A percentile compares a stretch with the other conserved stretches of the same genome.
phyloP scores from a whole-genome alignment of 2,329 filamentous ascomycete genomes.

The Aspergillus pseudonomiae region DNA sequence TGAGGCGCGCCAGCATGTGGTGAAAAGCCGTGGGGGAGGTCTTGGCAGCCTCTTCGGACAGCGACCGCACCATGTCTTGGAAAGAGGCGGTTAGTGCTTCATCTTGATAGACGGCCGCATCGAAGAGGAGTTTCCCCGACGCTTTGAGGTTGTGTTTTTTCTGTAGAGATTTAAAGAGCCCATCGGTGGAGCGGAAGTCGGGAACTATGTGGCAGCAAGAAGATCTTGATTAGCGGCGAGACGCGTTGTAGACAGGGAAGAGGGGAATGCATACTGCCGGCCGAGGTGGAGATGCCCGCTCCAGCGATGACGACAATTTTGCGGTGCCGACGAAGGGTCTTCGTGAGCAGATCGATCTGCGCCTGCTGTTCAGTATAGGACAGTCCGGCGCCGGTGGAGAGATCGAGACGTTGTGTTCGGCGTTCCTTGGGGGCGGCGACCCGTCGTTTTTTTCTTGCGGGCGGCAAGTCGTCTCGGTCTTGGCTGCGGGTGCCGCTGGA shows the following conservation, averaged over 20 bases:
- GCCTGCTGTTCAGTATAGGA: constrained; percentile 55
- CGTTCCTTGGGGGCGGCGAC: constrained; percentile 66
- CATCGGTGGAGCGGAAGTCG: constrained; percentile 90
- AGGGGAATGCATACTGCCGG: constrained; percentile 70
- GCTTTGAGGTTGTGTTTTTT: constrained; percentile 88
- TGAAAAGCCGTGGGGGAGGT: constrained; percentile 88
- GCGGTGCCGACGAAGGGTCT: constrained; percentile 80
- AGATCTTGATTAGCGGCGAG: constrained; percentile 6
- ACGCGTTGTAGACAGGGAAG: not conserved
- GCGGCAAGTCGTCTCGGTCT: constrained; percentile 66
- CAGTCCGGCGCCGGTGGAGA: constrained; percentile 47
- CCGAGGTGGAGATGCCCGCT: constrained; percentile 94
- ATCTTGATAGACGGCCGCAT: constrained; percentile 96
- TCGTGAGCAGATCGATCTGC: constrained; percentile 71
- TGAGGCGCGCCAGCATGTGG: constrained; percentile 86
- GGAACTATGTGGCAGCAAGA: constrained; percentile 62
- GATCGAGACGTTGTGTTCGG: constrained; percentile 79
- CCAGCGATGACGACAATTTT: constrained; percentile 97
- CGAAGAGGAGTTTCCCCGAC: constrained; percentile 93
- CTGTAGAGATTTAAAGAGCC: constrained; percentile 83
- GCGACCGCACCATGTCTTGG: constrained; percentile 91
- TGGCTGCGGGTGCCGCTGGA: constrained; percentile 47
- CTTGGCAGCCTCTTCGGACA: constrained; percentile 75
- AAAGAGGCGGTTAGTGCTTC: constrained; percentile 86
- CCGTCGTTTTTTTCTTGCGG: constrained; percentile 75